Evolutionary conservation across 2,329 filamentous ascomycete genomes (phyloP).

Genomic region (Phyllosticta citribraziliensis): DNA sequence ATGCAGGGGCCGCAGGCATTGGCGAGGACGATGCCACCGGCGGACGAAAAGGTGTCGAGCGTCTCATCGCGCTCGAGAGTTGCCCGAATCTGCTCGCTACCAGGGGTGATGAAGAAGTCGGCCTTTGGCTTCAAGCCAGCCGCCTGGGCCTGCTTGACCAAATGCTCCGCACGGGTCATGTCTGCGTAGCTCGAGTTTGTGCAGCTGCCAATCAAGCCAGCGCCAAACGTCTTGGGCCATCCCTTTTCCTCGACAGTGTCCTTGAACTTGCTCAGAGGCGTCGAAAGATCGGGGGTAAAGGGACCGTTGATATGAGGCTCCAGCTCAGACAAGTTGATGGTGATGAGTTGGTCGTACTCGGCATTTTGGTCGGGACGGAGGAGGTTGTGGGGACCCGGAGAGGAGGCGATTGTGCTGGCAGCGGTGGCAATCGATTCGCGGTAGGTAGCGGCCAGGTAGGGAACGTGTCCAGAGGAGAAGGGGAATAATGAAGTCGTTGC

Average conservation of each 20-base stretch:
- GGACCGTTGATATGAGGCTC: constrained; percentile 97
- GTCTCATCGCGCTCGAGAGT: constrained; percentile 86
- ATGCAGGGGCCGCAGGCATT: constrained; percentile 92
- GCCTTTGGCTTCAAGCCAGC: constrained; percentile 85
- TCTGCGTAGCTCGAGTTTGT: constrained; percentile 99
- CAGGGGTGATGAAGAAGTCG: constrained; percentile 92
- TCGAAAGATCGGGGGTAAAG: constrained; percentile 91
- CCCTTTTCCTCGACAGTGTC: constrained; percentile 70
- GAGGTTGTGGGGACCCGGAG: constrained; percentile 50
- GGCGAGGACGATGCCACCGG: constrained; percentile 80
- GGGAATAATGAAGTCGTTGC: constrained; percentile 96
- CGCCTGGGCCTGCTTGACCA: constrained; percentile 81
- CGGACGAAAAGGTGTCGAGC: constrained; percentile 72
- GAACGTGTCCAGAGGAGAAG: constrained; percentile 71
- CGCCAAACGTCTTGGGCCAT: constrained; percentile 86
- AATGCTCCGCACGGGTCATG: constrained; percentile 84
- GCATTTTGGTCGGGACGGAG: constrained; percentile 71
- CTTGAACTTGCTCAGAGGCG: constrained; percentile 83
- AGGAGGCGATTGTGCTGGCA: constrained; percentile 51
- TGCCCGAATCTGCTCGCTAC: constrained; percentile 91
- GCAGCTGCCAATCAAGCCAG: constrained; percentile 92
- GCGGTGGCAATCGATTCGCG: constrained; percentile 59
- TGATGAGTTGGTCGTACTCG: constrained; percentile 83
- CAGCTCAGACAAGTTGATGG: constrained; percentile 78
- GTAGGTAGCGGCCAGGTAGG: constrained; percentile 80